A percentile compares a stretch with the other conserved stretches of the same genome.
Evolutionary conservation across 2,329 filamentous ascomycete genomes (phyloP).

Genomic region (Aspergillus alliaceus): DNA sequence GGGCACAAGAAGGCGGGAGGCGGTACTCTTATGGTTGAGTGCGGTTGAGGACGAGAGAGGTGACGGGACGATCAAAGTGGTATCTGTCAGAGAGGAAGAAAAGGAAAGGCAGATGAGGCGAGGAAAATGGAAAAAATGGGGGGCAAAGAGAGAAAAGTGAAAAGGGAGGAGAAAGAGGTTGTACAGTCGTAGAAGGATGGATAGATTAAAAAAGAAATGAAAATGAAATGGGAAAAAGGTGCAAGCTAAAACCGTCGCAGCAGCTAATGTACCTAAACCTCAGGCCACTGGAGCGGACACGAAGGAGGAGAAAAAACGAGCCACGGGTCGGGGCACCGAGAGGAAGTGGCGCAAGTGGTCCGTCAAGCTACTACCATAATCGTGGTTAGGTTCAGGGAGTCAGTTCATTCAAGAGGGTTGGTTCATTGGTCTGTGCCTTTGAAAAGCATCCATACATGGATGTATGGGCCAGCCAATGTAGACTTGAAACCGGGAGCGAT

Average conservation of each 20-base stretch:
- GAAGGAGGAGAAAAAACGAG: conserved; percentile 20
- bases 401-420: neutral
- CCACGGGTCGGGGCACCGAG: conserved; percentile 26
- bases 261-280: conserved; percentile 18
- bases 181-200: conserved; percentile 1
- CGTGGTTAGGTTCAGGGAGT: conserved; percentile 4
- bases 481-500: neutral
- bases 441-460: neutral
- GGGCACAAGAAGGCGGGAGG: conserved; percentile 1
- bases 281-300: conserved; percentile 18
- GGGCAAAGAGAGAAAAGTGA: conserved; percentile 14
- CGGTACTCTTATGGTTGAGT: neutral
- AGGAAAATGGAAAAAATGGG: conserved; percentile 16
- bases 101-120: conserved; percentile 7
- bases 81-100: conserved; percentile 9
- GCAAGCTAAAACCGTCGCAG: conserved; percentile 16
- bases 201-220: conserved; percentile 1
- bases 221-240: too few relatives aligned
- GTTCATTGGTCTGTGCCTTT: neutral
- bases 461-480: conserved; percentile 3
- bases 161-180: conserved; percentile 9
- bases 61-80: neutral
- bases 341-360: conserved; percentile 24
- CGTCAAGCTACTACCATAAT: conserved; percentile 9
- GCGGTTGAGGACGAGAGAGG: neutral